Percentiles rank a stretch among this genome's conserved stretches.
Conservation (phyloP, 768 basidiomycete genomes). For the Termitomyces sp. region DNA sequence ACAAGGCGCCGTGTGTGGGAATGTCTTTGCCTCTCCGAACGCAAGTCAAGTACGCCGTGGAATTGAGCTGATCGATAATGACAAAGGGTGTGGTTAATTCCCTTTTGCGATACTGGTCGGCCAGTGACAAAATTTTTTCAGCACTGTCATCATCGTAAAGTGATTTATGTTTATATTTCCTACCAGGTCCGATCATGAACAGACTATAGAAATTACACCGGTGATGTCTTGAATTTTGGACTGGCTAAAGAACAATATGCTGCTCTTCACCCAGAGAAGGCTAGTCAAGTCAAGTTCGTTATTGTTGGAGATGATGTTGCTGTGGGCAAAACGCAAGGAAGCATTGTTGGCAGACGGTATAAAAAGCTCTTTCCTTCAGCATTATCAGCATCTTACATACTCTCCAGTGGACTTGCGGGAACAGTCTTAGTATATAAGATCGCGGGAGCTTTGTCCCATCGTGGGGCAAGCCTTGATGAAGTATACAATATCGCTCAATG, state of each 20-base stretch:
- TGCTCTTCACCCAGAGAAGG: slow-evolving; percentile 59
- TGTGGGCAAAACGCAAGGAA: slow-evolving; percentile 75
- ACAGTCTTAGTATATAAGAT: slow-evolving; percentile 87
- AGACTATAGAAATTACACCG: slow-evolving; percentile 70
- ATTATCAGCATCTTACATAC: neutral
- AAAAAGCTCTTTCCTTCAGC: slow-evolving; percentile 1
- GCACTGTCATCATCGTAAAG: slow-evolving; percentile 84
- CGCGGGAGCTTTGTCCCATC: slow-evolving; percentile 72
- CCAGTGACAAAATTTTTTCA: slow-evolving; percentile 17
- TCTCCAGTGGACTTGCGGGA: slow-evolving; percentile 70
- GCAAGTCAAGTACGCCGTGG: slow-evolving; percentile 77
- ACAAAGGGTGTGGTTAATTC: slow-evolving; percentile 50
- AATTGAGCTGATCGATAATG: slow-evolving; percentile 69
- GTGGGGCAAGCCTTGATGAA: slow-evolving; percentile 61
- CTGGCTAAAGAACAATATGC: slow-evolving; percentile 83
- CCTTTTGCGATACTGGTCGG: neutral
- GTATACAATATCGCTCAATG: slow-evolving; percentile 64
- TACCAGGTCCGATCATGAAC: neutral
- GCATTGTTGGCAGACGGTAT: slow-evolving; percentile 78
- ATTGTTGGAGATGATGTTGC: slow-evolving; percentile 90
- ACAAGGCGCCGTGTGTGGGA: slow-evolving; percentile 75
- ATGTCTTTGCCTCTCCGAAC: slow-evolving; percentile 87
- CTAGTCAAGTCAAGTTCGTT: slow-evolving; percentile 65
- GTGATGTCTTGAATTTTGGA: slow-evolving; percentile 89
- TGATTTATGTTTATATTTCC: slow-evolving; percentile 20